These are phyloP conservation scores for Yamadazyma triangularis DNA, from an alignment of 1,139 yeast genomes.

Conservation along the genomic window DNA sequence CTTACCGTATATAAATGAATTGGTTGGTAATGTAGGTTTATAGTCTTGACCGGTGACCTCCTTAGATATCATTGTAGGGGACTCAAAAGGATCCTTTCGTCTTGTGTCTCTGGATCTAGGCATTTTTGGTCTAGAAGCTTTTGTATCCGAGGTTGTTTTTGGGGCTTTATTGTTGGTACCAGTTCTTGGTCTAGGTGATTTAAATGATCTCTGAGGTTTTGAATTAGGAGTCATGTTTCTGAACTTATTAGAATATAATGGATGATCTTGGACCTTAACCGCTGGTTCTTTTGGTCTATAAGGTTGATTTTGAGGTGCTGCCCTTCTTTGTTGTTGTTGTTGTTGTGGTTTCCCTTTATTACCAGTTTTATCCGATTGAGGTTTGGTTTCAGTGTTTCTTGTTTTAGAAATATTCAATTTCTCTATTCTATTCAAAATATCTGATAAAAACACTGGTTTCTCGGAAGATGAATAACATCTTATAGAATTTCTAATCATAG, in stretches of 20 bases:
- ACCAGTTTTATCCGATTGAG: slow-evolving; percentile 2
- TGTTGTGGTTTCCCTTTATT: neutral
- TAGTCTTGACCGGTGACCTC: slow-evolving; percentile 5
- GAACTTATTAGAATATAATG: slow-evolving; percentile 13
- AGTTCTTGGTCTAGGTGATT: slow-evolving; percentile 1
- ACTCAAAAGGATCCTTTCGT: slow-evolving; percentile 3
- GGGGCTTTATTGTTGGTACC: slow-evolving; percentile 3
- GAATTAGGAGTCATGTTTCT: slow-evolving; percentile 5
- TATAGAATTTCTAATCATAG: slow-evolving; percentile 4
- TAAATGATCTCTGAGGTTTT: slow-evolving; percentile 14
- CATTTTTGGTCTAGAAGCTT: slow-evolving; percentile 1
- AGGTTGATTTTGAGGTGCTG: slow-evolving; percentile 12
- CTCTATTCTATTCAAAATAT: slow-evolving; percentile 12
- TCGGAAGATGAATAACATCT: slow-evolving; percentile 8
- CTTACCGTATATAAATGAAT: slow-evolving; percentile 39
- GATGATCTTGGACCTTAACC: slow-evolving; percentile 18
- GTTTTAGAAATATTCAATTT: slow-evolving; percentile 11
- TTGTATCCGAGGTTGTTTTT: slow-evolving; percentile 20
- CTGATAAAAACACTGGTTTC: slow-evolving; percentile 11
- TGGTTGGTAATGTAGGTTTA: slow-evolving; percentile 11
- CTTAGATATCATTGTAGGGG: slow-evolving; percentile 8
- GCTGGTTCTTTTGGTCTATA: slow-evolving; percentile 2
- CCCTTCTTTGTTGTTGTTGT: slow-evolving; percentile 13
- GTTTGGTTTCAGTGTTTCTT: neutral
- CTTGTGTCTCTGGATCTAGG: slow-evolving; percentile 6